Evolutionary conservation across 768 basidiomycete species (phyloP), one percentile per base, ranked within the genome.

Genomic region (Suillus subaureus): DNA sequence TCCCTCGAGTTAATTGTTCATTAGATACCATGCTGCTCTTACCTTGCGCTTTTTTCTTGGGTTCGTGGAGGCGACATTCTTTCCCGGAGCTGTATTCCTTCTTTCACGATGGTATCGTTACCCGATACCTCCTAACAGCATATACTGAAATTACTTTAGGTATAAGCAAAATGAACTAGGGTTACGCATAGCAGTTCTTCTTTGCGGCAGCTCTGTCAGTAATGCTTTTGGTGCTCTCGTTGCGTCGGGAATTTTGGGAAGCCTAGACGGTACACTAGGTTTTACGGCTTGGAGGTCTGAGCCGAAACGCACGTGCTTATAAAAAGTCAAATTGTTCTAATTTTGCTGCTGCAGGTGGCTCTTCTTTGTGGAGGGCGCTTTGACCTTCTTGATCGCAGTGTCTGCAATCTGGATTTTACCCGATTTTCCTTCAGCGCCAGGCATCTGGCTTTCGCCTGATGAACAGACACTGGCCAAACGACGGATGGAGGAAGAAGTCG

Each of bases 171-270:
- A 79, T 35, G 91, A 93, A 72, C 81, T 93, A 42, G 90, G 89
- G 51, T 78, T 87, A 35, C 81, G 90, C 62, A 88, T 84, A 23
- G 87, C 90, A 6, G 73, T 89, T 61, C 80, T 92, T 35, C 85
- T 83, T 60, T 90, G 89, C 66, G 91, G 92, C 37, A 87, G 82
- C 70, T 79, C 93, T 4, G 85, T 93, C 64, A 87, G 86, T 55
- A 93, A 93, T 80, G 92, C 91, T 5, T 92, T 93, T 74, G 90
- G 92, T 3, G 82, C 90, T 0, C 79, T 93, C 16, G 84, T 93
- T 55, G 91, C 91, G 6, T 89, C 90, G 11, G 89, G 86, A 3
- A 91, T 94, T 60, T 82, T 93, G 13, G 80, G 83, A 63, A 76
- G 79, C n/a, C 89, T 92, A 87, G 83, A 91, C 39, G 88, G 87